A percentile compares a stretch with the other conserved stretches of the same genome.
Evolutionary conservation across 257 asterid species (phyloP).

Genomic region (Fraxinus excelsior): DNA sequence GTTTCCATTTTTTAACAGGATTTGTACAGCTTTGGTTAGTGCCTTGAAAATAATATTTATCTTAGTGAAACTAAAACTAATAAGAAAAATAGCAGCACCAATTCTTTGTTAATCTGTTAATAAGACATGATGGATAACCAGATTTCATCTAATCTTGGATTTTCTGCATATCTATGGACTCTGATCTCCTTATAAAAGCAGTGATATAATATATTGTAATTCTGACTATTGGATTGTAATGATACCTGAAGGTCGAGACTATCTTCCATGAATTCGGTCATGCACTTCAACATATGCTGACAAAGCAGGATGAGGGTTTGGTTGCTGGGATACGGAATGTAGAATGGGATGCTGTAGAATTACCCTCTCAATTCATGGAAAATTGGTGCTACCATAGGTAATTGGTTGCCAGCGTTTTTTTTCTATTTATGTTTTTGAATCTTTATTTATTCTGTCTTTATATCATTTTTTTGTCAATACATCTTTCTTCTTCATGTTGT

Average conservation of each 20-base stretch:
- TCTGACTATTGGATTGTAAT: conserved; percentile 19
- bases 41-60: background rate
- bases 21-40: background rate
- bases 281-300: conserved; percentile 98
- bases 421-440: background rate
- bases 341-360: conserved; percentile 99
- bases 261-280: conserved; percentile 99
- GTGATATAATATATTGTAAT: conserved; percentile 1
- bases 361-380: conserved; percentile 98
- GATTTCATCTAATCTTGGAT: conserved; percentile 1
- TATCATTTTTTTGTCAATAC: background rate
- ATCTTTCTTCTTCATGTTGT: background rate
- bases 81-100: background rate
- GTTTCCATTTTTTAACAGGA: background rate
- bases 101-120: background rate
- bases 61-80: background rate
- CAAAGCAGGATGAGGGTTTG: conserved; percentile 95
- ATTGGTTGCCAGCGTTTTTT: conserved; percentile 2
- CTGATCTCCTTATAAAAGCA: background rate
- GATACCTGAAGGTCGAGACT: conserved; percentile 79
- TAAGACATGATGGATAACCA: background rate
- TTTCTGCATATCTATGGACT: conserved; percentile 4
- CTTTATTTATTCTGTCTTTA: background rate
- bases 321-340: conserved; percentile 94
- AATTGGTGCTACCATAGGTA: conserved; percentile 99